Conservation (phyloP, 2,329 filamentous ascomycete species). For the Blastomyces parvus region DNA sequence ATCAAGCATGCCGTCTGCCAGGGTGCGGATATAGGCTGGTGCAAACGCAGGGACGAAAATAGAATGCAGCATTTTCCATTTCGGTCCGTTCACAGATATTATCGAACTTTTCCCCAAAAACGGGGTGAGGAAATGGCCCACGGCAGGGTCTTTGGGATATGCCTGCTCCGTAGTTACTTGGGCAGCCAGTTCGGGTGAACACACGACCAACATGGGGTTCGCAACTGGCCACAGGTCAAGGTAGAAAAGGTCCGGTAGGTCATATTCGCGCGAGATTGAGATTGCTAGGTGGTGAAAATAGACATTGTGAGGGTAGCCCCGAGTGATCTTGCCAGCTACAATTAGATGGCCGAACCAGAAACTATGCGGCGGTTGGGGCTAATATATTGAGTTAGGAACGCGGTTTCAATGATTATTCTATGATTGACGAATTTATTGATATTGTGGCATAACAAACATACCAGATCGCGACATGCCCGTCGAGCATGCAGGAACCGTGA, state of each 20-base stretch:
- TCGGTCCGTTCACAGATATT: slow-evolving; percentile 29
- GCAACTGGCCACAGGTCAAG: slow-evolving; percentile 35
- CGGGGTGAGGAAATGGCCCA: slow-evolving; percentile 22
- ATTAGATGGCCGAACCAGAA: slow-evolving; percentile 7
- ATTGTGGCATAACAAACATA: background rate
- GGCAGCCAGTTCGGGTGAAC: slow-evolving; percentile 31
- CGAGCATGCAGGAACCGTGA: slow-evolving; percentile 4
- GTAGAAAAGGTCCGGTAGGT: slow-evolving; percentile 18
- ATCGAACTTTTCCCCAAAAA: slow-evolving; percentile 26
- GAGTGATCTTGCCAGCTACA: background rate
- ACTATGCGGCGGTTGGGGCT: slow-evolving; percentile 8
- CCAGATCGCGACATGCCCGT: background rate
- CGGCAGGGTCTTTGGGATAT: slow-evolving; percentile 28
- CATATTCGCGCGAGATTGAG: slow-evolving; percentile 5
- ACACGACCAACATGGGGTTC: slow-evolving; percentile 29
- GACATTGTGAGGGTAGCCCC: background rate
- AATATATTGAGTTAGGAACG: background rate
- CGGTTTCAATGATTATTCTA: background rate
- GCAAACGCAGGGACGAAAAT: slow-evolving; percentile 34
- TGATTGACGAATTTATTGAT: background rate
- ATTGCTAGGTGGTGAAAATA: slow-evolving; percentile 5
- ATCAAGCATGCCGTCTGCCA: slow-evolving; percentile 26
- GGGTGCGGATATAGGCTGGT: slow-evolving; percentile 22
- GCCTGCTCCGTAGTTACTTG: slow-evolving; percentile 32
- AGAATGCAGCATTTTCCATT: slow-evolving; percentile 37